These are phyloP conservation scores for Phialemoniopsis sp. DNA, from an alignment of 2,329 filamentous ascomycete species.

Conservation along the genomic window DNA sequence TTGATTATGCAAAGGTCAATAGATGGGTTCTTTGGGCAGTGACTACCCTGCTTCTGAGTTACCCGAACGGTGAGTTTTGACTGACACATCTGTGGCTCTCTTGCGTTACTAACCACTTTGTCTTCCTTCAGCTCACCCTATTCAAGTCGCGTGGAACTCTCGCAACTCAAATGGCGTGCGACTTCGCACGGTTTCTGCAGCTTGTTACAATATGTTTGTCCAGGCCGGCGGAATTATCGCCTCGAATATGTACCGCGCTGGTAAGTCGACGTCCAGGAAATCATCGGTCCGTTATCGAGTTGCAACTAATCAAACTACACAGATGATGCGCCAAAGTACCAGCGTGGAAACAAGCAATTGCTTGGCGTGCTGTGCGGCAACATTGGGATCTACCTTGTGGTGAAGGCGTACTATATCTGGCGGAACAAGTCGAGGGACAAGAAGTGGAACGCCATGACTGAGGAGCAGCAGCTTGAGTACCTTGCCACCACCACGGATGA, in stretches of 20 bases:
- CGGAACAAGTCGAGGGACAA: constrained; percentile 21
- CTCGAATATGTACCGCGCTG: constrained; percentile 32
- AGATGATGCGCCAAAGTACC: constrained; percentile 41
- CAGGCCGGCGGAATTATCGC: constrained; percentile 35
- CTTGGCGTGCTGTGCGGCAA: constrained; percentile 36
- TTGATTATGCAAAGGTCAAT: constrained; percentile 28
- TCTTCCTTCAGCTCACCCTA: constrained; percentile 31
- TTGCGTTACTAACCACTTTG: too few relatives aligned
- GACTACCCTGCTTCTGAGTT: constrained; percentile 33
- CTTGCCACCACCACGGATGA: constrained; percentile 23
- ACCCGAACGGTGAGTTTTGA: constrained; percentile 30
- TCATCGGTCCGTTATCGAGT: too few relatives aligned
- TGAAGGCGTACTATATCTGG: constrained; percentile 41
- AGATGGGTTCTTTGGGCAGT: constrained; percentile 37
- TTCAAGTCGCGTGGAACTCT: constrained; percentile 43
- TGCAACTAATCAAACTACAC: too few relatives aligned
- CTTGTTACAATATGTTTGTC: constrained; percentile 57
- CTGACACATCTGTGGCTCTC: too few relatives aligned
- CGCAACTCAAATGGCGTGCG: constrained; percentile 59
- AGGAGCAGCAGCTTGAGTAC: constrained; percentile 20
- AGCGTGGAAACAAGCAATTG: constrained; percentile 30
- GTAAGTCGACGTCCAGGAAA: constrained; percentile 10
- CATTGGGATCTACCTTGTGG: constrained; percentile 39
- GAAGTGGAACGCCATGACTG: constrained; percentile 22
- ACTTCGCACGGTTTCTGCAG: constrained; percentile 57